phyloP scores from a whole-genome alignment of 2,329 filamentous ascomycete species.

The Tolypocladium tundrense region DNA sequence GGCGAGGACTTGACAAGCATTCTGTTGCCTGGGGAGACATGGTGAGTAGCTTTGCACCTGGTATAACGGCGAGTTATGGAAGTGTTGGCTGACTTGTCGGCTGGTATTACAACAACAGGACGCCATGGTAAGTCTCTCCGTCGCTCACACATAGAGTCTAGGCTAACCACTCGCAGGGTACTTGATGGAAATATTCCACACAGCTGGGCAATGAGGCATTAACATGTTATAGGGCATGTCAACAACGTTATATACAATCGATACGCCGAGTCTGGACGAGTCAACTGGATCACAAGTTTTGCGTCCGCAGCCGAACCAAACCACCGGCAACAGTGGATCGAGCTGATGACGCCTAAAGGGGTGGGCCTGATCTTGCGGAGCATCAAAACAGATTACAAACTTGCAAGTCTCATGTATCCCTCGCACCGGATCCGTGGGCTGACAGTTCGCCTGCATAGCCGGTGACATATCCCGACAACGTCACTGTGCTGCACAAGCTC shows the following conservation, averaged over 20 bases:
- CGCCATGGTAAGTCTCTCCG: constrained; percentile 36
- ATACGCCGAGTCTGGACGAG: constrained; percentile 71
- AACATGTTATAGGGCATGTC: constrained; percentile 44
- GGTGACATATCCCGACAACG: constrained; percentile 71
- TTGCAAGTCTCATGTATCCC: constrained; percentile 43
- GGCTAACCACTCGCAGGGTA: constrained; percentile 5
- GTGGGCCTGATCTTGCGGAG: constrained; percentile 69
- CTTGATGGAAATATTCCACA: too few relatives aligned
- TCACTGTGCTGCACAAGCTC: constrained; percentile 78
- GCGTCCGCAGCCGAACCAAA: constrained; percentile 50
- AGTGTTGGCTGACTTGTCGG: constrained; percentile 8
- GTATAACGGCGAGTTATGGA: background rate
- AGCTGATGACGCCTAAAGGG: constrained; percentile 55
- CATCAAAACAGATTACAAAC: constrained; percentile 79
- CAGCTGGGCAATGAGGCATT: background rate
- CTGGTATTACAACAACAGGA: constrained; percentile 24
- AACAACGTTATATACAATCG: constrained; percentile 80
- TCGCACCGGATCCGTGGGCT: background rate
- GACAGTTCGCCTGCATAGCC: constrained; percentile 40
- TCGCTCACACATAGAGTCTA: background rate
- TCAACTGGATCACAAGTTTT: constrained; percentile 69
- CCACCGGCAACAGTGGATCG: constrained; percentile 54
- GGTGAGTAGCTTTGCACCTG: constrained; percentile 36
- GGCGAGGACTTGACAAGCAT: constrained; percentile 53
- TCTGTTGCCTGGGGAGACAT: constrained; percentile 78